phyloP scores from a whole-genome alignment of 2,329 filamentous ascomycete species.

The Ascochyta clinopodiicola region DNA sequence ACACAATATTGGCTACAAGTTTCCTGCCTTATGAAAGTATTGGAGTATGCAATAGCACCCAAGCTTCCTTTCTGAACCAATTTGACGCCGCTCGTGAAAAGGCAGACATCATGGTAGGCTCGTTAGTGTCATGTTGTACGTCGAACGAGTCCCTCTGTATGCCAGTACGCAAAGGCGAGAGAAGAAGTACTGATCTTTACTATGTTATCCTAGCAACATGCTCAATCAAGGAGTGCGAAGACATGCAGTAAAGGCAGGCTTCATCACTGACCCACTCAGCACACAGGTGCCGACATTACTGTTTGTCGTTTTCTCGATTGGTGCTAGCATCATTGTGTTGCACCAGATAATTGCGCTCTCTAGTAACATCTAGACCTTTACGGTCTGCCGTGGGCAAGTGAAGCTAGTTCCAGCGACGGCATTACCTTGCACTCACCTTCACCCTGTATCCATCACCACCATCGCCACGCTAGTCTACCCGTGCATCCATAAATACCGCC shows the following conservation, averaged over 20 bases:
- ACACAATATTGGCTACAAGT: neutral
- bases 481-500: conserved; percentile 10
- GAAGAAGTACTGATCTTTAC: too few relatives aligned
- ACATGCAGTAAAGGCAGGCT: neutral
- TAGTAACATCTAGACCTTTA: neutral
- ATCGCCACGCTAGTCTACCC: neutral
- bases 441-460: conserved; percentile 6
- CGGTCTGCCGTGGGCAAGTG: neutral
- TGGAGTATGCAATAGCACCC: neutral
- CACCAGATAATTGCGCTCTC: neutral
- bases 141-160: neutral
- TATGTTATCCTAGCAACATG: neutral
- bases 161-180: neutral
- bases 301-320: neutral
- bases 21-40: too few relatives aligned
- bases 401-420: conserved; percentile 3
- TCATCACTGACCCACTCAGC: neutral
- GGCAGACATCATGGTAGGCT: neutral
- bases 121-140: neutral
- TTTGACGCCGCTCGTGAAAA: neutral
- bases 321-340: neutral
- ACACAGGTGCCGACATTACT: neutral
- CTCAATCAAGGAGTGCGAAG: neutral
- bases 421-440: conserved; percentile 21
- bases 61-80: neutral